Percentiles rank a stretch among this genome's conserved stretches.
Conservation (phyloP, 2,329 filamentous ascomycete genomes). For the Chalaropsis ovoidea region DNA sequence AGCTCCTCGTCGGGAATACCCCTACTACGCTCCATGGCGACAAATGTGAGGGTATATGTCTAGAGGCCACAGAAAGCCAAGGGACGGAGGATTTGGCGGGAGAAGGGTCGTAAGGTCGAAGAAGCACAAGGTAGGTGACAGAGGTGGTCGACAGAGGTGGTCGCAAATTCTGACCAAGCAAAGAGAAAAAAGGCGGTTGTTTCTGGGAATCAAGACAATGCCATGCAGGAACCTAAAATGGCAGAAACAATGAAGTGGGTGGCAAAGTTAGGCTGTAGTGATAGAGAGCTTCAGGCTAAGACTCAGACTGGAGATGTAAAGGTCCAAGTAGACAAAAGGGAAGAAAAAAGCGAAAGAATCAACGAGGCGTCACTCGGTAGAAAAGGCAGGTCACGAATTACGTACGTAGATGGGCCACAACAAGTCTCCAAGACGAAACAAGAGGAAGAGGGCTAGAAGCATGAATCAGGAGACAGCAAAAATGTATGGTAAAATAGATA, state of each 20-base stretch:
- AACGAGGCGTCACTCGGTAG: background rate
- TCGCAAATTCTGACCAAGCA: background rate
- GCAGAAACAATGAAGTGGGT: background rate
- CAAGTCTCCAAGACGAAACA: background rate
- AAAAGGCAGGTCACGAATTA: background rate
- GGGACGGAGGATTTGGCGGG: slow-evolving; percentile 1
- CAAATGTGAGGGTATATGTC: background rate
- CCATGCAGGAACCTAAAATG: slow-evolving; percentile 5
- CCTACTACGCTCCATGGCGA: slow-evolving; percentile 43
- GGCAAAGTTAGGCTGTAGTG: background rate
- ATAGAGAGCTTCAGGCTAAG: background rate
- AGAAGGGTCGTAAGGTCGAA: background rate
- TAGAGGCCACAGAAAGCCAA: background rate
- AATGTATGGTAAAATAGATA: slow-evolving; percentile 1
- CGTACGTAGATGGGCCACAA: background rate
- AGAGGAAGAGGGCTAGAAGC: background rate
- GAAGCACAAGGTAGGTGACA: background rate
- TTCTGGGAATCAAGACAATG: slow-evolving; percentile 3
- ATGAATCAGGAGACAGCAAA: slow-evolving; percentile 3
- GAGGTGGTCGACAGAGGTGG: background rate
- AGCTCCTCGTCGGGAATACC: slow-evolving; percentile 71
- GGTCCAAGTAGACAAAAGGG: background rate
- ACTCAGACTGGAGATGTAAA: background rate
- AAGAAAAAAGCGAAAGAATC: background rate
- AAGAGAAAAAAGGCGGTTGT: background rate